phyloP scores from a whole-genome alignment of 1,284 basidiomycete species.

The Caloboletus firmus region DNA sequence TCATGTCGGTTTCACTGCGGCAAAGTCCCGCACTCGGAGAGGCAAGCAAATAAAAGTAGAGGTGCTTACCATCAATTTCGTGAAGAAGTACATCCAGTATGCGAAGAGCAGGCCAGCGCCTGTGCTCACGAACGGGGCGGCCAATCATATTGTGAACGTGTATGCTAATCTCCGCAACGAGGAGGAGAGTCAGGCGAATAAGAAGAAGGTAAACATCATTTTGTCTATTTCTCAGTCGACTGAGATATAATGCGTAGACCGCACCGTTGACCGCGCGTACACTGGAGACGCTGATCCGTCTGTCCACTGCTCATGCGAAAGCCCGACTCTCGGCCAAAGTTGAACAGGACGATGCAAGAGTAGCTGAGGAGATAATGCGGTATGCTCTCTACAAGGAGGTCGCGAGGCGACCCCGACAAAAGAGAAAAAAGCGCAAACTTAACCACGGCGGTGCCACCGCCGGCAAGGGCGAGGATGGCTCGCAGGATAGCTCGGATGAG shows the following conservation, averaged over 20 bases:
- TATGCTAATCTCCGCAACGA: slow-evolving; percentile 94
- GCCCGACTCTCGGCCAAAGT: slow-evolving; percentile 86
- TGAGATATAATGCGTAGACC: slow-evolving; percentile 55
- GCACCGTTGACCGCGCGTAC: slow-evolving; percentile 98
- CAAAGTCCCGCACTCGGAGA: slow-evolving; percentile 57
- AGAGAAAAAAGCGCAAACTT: slow-evolving; percentile 78
- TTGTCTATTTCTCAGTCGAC: slow-evolving; percentile 5
- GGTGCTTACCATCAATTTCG: slow-evolving; percentile 89
- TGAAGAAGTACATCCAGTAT: slow-evolving; percentile 99
- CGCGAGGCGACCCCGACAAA: slow-evolving; percentile 66
- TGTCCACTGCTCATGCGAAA: slow-evolving; percentile 98
- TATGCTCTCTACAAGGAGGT: slow-evolving; percentile 99
- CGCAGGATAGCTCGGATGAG: slow-evolving; percentile 44
- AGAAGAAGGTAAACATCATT: slow-evolving; percentile 70
- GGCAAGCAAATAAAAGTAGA: slow-evolving; percentile 71
- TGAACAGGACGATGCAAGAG: slow-evolving; percentile 82
- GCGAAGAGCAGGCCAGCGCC: slow-evolving; percentile 89
- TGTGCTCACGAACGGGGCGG: slow-evolving; percentile 87
- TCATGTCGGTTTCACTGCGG: slow-evolving; percentile 75
- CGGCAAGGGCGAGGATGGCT: slow-evolving; percentile 40
- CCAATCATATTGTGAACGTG: slow-evolving; percentile 91
- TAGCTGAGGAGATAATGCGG: slow-evolving; percentile 93
- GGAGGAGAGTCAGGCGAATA: slow-evolving; percentile 80
- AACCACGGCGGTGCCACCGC: slow-evolving; percentile 51
- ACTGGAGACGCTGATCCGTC: slow-evolving; percentile 97